phyloP scores from a whole-genome alignment of 2,329 filamentous ascomycete genomes.

The Hypoxylon sp. region DNA sequence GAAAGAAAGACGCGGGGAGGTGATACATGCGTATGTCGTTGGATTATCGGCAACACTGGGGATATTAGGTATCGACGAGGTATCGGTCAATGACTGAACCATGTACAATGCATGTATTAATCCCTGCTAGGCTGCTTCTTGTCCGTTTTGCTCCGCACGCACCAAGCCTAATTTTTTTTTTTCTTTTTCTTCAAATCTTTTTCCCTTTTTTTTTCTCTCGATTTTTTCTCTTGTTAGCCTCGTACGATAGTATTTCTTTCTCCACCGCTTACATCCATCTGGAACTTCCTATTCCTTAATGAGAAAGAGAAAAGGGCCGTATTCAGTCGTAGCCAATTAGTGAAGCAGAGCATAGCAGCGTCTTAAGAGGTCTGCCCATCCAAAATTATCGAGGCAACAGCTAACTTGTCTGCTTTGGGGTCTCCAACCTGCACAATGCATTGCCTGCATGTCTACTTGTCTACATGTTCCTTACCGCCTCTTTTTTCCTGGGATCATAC shows the following conservation, averaged over 20 bases:
- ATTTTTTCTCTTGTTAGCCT: constrained; percentile 32
- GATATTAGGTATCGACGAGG: constrained; percentile 38
- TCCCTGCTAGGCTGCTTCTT: constrained; percentile 31
- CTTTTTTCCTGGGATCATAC: constrained; percentile 22
- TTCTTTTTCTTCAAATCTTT: constrained; percentile 40
- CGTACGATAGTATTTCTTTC: constrained; percentile 17
- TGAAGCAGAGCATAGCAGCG: constrained; percentile 8
- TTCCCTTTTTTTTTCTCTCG: constrained; percentile 30
- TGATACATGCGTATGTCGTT: constrained; percentile 18
- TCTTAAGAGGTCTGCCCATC: constrained; percentile 17
- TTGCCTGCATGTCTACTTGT: constrained; percentile 43
- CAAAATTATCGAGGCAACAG: constrained; percentile 4
- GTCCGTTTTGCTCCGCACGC: constrained; percentile 47
- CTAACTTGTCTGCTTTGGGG: constrained; percentile 25
- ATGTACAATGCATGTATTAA: constrained; percentile 41
- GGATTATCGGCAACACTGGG: constrained; percentile 17
- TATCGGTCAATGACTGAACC: constrained; percentile 33
- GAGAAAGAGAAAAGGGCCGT: constrained; percentile 14
- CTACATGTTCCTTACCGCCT: constrained; percentile 30
- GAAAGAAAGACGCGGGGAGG: constrained; percentile 17
- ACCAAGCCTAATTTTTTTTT: constrained; percentile 41
- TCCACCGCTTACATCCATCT: constrained; percentile 27
- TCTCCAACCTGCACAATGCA: constrained; percentile 46
- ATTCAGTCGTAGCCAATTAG: constrained; percentile 6
- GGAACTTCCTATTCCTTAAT: constrained; percentile 17